Evolutionary conservation across 2,329 filamentous ascomycete genomes (phyloP).

Genomic region (Pseudocercospora crystallina): DNA sequence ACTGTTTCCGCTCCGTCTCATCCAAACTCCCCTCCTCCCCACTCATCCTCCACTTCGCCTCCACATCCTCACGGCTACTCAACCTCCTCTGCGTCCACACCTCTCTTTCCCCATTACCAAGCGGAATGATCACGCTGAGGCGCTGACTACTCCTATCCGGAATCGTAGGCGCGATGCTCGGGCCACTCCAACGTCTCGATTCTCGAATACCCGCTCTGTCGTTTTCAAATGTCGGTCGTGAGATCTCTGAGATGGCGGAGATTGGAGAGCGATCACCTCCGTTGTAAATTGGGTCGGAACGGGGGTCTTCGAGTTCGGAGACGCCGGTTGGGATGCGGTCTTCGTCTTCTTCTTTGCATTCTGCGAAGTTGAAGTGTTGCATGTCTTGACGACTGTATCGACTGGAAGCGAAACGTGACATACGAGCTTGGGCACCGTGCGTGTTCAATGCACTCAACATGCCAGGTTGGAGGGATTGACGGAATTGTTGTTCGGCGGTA

Average conservation of each 20-base stretch:
- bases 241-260: no score
- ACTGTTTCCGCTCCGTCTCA: no score
- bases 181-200: no score
- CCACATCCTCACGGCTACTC: slow-evolving; percentile 12
- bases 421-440: not conserved
- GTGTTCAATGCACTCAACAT: not conserved
- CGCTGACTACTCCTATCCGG: no score
- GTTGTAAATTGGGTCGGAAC: no score
- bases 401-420: not conserved
- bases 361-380: not conserved
- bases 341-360: not conserved
- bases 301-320: not conserved
- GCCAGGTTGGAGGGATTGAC: not conserved
- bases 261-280: no score
- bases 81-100: slow-evolving; percentile 12
- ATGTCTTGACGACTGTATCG: not conserved
- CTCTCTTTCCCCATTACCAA: slow-evolving; percentile 14
- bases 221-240: no score
- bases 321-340: not conserved
- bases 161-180: no score
- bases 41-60: not conserved
- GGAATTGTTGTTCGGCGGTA: not conserved
- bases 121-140: slow-evolving; percentile 4
- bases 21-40: not conserved
- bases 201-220: no score